Percentiles rank a stretch among this genome's conserved stretches.
These are phyloP conservation scores for Dictyostelium capitatum DNA, from an alignment of 78 protist genomes.

Conservation along the genomic window DNA sequence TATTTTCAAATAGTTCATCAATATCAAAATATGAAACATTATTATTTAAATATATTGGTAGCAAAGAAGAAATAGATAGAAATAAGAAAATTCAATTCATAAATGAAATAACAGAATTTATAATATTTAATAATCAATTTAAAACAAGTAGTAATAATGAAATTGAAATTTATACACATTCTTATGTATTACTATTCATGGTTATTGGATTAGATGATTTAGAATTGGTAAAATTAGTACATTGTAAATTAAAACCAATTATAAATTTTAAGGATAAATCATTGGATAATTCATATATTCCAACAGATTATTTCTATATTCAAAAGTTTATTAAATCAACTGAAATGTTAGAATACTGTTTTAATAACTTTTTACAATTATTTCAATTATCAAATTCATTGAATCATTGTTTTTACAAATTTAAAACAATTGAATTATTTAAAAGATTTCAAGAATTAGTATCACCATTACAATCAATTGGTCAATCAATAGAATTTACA, in stretches of 20 bases:
- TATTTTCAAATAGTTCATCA: not conserved
- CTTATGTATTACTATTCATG: no score
- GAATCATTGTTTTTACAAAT: not conserved
- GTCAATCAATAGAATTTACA: not conserved
- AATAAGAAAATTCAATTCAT: not conserved
- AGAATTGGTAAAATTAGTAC: no score
- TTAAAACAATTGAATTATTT: not conserved
- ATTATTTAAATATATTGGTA: not conserved
- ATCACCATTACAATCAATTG: not conserved
- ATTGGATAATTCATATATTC: no score
- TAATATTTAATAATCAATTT: not conserved
- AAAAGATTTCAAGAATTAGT: not conserved
- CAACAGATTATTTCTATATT: not conserved
- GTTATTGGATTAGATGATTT: no score
- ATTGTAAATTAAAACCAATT: no score
- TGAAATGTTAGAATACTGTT: slow-evolving; percentile 1
- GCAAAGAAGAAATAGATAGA: not conserved
- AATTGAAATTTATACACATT: no score
- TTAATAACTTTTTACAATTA: not conserved
- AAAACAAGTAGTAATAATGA: no score
- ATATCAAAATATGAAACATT: not conserved
- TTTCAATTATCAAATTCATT: not conserved
- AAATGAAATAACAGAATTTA: not conserved
- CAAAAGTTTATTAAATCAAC: not conserved
- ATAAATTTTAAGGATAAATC: no score